Base-by-base conservation (phyloP, 352 stramenopile species). In the Phytopythium oedochilum region DNA sequence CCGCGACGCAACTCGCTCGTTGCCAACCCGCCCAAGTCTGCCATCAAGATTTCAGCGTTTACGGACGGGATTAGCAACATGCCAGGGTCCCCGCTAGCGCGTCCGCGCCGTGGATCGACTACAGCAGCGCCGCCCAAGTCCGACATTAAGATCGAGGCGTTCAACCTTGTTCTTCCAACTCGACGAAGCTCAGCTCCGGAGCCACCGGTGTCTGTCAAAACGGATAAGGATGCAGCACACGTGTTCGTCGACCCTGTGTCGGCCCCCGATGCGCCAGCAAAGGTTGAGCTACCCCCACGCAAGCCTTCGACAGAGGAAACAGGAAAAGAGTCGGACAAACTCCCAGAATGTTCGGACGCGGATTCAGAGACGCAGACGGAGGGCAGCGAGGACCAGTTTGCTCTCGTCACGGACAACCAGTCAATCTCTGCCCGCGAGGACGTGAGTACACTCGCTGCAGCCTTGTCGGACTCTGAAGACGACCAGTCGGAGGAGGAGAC, bases 111-210 rank as follows among this genome's bases (percentile, higher is more conserved):
- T 14, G 75, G 63, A 17, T 73, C 60, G 1, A 43, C 67, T 20
- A 56, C 39, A 9, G 61, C 55, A 7, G 53, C 64, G 9, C 79
- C 76, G 10, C 76, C 79, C 1, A 73, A 70, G 47, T 84, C 73
- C 42, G 68, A 73, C 40, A 84, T 84, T 38, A 61, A 84, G 38
- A 57, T 73, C 22, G 70, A 68, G 1, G 71, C 71, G 3, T 79
- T 81, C 26, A 60, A 77, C n/a, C 53, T 71, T 10, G 42, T 69
- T 3, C 40, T 70, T 5, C 55, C 64, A 8, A 61, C 61, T 45
- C 68, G 68, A 26, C 59, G 65, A 5, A 64, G 48, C 38, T 62
- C 60, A 1, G 49, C 55, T 17, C 42, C 44, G 3, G 69, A 55
- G 3, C 53, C 72, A 15, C 48, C 70, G 3, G 52, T 50, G 15